Conservation (phyloP, 2,329 filamentous ascomycete genomes). For the Aspergillus sp. region DNA sequence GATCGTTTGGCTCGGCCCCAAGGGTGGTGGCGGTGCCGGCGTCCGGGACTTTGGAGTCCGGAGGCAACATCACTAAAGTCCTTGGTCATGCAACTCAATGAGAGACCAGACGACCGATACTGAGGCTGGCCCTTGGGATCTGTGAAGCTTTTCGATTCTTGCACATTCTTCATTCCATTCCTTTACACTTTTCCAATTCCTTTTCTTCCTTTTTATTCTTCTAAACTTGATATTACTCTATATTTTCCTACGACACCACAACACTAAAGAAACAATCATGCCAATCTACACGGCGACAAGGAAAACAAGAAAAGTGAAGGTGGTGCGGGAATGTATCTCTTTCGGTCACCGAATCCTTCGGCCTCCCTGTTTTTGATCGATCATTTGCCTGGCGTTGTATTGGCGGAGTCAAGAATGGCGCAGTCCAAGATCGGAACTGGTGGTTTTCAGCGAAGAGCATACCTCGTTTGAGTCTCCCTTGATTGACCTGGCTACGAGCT, state of each 20-base stretch:
- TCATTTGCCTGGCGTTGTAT: constrained; percentile 41
- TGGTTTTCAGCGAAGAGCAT: constrained; percentile 32
- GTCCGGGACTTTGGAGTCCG: constrained; percentile 30
- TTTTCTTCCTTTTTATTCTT: background rate
- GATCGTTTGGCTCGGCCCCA: constrained; percentile 46
- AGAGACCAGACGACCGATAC: constrained; percentile 26
- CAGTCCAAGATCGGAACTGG: constrained; percentile 33
- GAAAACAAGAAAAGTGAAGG: constrained; percentile 11
- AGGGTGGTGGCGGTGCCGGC: constrained; percentile 40
- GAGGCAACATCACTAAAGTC: constrained; percentile 30
- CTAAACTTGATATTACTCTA: background rate
- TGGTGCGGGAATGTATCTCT: constrained; percentile 17
- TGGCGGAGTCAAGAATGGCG: constrained; percentile 37
- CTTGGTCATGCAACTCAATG: constrained; percentile 16
- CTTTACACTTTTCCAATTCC: constrained; percentile 16
- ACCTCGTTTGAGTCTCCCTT: constrained; percentile 15
- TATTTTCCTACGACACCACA: constrained; percentile 7
- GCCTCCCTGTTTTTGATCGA: constrained; percentile 31
- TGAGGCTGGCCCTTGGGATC: constrained; percentile 39
- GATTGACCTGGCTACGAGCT: constrained; percentile 17
- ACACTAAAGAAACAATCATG: constrained; percentile 11
- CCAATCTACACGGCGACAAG: constrained; percentile 12
- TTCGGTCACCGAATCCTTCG: constrained; percentile 25
- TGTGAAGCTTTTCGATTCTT: constrained; percentile 34
- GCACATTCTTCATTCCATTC: constrained; percentile 34